phyloP scores from a whole-genome alignment of 1,284 basidiomycete genomes.

The Meira nashicola region DNA sequence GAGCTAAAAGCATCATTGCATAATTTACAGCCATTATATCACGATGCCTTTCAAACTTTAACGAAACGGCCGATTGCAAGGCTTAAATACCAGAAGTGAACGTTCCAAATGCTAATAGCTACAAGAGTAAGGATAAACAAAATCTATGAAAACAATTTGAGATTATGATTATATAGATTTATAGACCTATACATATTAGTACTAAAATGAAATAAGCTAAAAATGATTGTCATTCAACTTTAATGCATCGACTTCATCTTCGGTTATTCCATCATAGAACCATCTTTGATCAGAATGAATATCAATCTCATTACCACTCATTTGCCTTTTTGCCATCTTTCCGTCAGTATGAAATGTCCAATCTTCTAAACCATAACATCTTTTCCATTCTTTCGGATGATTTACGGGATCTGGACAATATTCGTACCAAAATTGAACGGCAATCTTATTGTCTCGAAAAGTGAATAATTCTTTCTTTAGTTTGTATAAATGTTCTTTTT shows the following conservation, averaged over 20 bases:
- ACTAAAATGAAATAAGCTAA: no score
- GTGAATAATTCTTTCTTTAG: conserved; percentile 63
- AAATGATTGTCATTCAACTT: conserved; percentile 13
- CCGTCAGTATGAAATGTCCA: conserved; percentile 58
- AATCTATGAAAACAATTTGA: no score
- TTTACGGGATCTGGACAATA: conserved; percentile 54
- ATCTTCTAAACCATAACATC: no score
- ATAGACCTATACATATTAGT: no score
- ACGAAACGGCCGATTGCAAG: no score
- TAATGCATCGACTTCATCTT: conserved; percentile 14
- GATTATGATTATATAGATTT: no score
- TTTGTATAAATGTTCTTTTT: conserved; percentile 56
- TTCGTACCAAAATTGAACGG: conserved; percentile 64
- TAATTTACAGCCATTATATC: no score
- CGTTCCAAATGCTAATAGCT: no score
- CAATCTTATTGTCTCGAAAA: conserved; percentile 62
- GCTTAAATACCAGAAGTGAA: no score
- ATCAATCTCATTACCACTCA: conserved; percentile 55
- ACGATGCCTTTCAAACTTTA: no score
- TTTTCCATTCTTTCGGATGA: conserved; percentile 56
- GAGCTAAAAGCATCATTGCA: no score
- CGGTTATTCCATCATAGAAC: conserved; percentile 57
- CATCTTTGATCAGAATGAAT: conserved; percentile 60
- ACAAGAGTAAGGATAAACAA: no score
- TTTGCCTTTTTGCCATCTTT: conserved; percentile 62